These are phyloP conservation scores for Volvox reticuliferus DNA, from an alignment of 139 green algal species.

Conservation along the genomic window DNA sequence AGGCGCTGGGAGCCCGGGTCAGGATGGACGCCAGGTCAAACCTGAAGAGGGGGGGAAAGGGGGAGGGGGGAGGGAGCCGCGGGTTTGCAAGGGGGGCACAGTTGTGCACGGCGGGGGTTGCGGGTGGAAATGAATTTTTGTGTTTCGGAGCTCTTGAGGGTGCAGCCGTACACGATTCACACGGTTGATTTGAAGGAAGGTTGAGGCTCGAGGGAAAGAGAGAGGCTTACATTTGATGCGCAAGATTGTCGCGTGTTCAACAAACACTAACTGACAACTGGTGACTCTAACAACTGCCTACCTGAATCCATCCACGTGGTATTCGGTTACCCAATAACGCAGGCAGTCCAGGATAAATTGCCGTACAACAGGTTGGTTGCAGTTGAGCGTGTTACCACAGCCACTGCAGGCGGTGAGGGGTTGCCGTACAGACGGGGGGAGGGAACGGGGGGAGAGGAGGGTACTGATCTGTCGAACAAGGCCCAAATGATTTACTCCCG, in stretches of 20 bases:
- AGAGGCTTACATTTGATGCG: too few species aligned
- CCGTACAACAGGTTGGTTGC: slow-evolving; percentile 95
- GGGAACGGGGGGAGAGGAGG: too few species aligned
- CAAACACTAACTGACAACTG: neutral
- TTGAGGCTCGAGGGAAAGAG: too few species aligned
- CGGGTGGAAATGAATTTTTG: neutral
- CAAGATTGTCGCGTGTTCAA: too few species aligned
- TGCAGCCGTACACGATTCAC: too few species aligned
- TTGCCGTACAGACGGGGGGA: too few species aligned
- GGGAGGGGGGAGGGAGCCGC: neutral
- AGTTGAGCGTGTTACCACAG: slow-evolving; percentile 99
- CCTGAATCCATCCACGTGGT: slow-evolving; percentile 92
- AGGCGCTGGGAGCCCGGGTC: slow-evolving; percentile 88
- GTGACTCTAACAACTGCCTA: slow-evolving; percentile 39
- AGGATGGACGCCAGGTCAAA: slow-evolving; percentile 99
- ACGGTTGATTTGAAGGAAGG: too few species aligned
- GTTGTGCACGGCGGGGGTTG: neutral
- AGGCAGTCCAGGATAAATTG: slow-evolving; percentile 97
- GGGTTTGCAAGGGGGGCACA: neutral
- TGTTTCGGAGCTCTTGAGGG: too few species aligned
- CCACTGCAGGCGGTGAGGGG: slow-evolving; percentile 58
- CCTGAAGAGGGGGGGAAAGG: slow-evolving; percentile 53
- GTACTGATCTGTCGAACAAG: too few species aligned
- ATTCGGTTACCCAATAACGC: slow-evolving; percentile 94
- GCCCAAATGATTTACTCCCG: too few species aligned